Evolutionary conservation across 2,329 filamentous ascomycete species (phyloP), one percentile per base, ranked within the genome.

Genomic region (Penicillium vulpinum): DNA sequence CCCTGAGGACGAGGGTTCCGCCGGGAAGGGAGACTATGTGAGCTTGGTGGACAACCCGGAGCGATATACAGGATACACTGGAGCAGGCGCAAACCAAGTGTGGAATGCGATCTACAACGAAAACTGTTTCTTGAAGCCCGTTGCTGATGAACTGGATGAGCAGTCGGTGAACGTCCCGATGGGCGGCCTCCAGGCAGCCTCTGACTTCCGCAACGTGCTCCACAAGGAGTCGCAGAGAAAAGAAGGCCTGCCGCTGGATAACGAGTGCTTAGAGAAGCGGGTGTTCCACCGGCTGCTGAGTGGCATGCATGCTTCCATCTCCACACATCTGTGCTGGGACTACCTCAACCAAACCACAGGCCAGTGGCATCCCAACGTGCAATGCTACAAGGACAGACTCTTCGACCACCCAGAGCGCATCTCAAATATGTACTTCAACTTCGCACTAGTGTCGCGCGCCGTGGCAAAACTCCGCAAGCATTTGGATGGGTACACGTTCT

Each of bases 351-450:
- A 97, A 77, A 92, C 89, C 2, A 97, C 93, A 0, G 94, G 94
- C 57, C 79, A 91, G 75, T 99, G 94, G 94, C 86, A 88, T 48
- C 92, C 92, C 24, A 99, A 99, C 69, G 75, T 96, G 52, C 81
- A 87, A 61, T 99, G 94, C 81, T 99, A 96, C 81, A 86, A 90
- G 70, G 80, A 87, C 33, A 87, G 94, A n/a, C 83, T 99, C 16
- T 90, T 96, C 74, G 81, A 83, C 22, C 86, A 90, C 72, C 91
- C 93, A 0, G 94, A 99, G 65, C 89, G 93, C 59, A 90, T 99
- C 70, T 94, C 92, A 65, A 99, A 99, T 75, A 83, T 99, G 48
- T 99, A 99, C 80, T 99, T 99, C 81, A 97, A 99, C 83, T 99
- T 96, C 71, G 94, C 94, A 0, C 83, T 99, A n/a, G 83, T 99